Base-by-base conservation (phyloP, 176 grass and related monocot genomes). In the Zoysia pacifica region DNA sequence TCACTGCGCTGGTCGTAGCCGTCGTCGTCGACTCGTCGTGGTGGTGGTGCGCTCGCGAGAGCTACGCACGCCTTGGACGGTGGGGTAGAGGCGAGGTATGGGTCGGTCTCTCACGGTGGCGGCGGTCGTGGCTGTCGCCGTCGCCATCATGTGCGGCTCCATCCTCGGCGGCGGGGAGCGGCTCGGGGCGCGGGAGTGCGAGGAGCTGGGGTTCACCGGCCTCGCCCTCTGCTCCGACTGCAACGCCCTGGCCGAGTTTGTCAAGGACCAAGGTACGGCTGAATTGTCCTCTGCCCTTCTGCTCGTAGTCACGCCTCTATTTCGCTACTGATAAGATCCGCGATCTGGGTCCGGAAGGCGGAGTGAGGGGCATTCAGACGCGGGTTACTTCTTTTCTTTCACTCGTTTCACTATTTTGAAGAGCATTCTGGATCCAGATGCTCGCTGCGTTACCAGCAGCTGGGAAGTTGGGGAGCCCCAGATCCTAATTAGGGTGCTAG, bases 181-280 rank as follows among this genome's bases (percentile, higher is more conserved):
- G 73, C 87, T 94, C 63, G 82, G 87, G 70, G 69, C 67, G 9
- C 82, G 82, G 76, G 88, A 88, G 72, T 99, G 97, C 90, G 97
- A 99, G 84, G 86, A 93, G 36, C 86, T 99, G 48, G 97, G 97
- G 0, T 99, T 99, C 86, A 99, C 97, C 40, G 93, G 97, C 72
- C 97, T 99, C 52, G 97, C 97, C 45, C 90, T 99, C 41, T 99
- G 97, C 86, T 99, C 97, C 82, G 93, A 99, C 83, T 96, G 97
- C 90, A 91, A 82, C 64, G 86, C 92, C 43, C 86, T 99, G 36
- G 37, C 70, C 2, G 97, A 99, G 65, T 96, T 93, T 74, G 86
- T 99, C 39, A 96, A 99, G 89, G 88, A 99, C 60, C 64, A 93
- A 88, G 97, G 97, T 99, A 77, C 16, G 35, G 6, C 1, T 9